Conservation (phyloP, 2,329 filamentous ascomycete species). For the Cladophialophora psammophila region DNA sequence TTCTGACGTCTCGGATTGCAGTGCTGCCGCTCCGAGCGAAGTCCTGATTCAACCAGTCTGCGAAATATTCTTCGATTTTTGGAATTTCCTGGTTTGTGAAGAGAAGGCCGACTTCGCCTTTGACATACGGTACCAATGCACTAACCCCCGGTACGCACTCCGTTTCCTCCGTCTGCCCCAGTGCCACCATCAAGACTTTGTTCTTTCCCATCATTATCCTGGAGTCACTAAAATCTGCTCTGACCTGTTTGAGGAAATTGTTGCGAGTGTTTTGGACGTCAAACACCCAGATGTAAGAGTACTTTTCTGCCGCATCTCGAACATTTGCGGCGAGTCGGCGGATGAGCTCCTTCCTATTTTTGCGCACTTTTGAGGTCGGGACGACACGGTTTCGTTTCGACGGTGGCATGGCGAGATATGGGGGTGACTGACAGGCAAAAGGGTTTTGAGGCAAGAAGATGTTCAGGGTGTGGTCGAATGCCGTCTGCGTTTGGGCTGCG, state of each 20-base stretch:
- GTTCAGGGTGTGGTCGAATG: neutral
- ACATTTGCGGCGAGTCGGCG: conserved; percentile 87
- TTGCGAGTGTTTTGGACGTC: conserved; percentile 97
- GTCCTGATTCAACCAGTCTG: conserved; percentile 75
- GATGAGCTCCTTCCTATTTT: conserved; percentile 86
- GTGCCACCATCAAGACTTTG: conserved; percentile 96
- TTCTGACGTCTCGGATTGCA: conserved; percentile 76
- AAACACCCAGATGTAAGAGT: conserved; percentile 93
- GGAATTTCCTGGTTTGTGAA: conserved; percentile 80
- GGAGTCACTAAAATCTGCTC: conserved; percentile 46
- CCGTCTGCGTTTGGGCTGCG: neutral
- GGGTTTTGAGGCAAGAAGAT: neutral
- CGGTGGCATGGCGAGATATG: conserved; percentile 75
- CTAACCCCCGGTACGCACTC: conserved; percentile 82
- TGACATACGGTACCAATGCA: conserved; percentile 71
- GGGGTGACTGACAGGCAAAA: neutral
- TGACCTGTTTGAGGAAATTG: conserved; percentile 63
- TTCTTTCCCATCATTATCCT: conserved; percentile 98
- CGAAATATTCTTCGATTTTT: conserved; percentile 76
- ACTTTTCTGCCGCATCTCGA: conserved; percentile 81
- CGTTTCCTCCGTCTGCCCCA: conserved; percentile 78
- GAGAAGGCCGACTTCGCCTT: conserved; percentile 85
- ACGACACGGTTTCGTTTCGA: conserved; percentile 91
- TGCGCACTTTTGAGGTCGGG: conserved; percentile 87
- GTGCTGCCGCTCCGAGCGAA: conserved; percentile 86